phyloP scores from a whole-genome alignment of 1,139 yeast genomes.

The Blastobotrys malaysiensis region DNA sequence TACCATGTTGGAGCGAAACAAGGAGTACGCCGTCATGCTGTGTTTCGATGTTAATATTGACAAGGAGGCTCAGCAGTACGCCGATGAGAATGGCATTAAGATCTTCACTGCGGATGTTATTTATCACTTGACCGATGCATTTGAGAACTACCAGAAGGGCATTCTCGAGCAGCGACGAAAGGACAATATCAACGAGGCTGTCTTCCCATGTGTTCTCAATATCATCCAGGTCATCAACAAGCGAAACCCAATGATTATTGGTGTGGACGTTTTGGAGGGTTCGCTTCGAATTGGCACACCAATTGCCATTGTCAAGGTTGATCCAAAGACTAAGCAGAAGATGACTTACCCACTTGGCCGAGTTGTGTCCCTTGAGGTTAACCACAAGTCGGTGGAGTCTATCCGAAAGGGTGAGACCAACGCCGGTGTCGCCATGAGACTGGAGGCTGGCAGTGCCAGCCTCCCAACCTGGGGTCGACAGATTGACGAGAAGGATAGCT shows the following conservation, averaged over 20 bases:
- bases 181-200: conserved; percentile 83
- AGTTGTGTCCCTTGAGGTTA: conserved; percentile 86
- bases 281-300: conserved; percentile 89
- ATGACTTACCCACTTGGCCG: conserved; percentile 72
- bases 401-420: conserved; percentile 94
- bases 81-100: conserved; percentile 84
- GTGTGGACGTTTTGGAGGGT: conserved; percentile 96
- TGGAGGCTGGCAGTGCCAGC: conserved; percentile 85
- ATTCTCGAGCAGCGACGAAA: conserved; percentile 85
- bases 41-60: conserved; percentile 97
- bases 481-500: conserved; percentile 83
- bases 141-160: conserved; percentile 85
- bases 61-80: conserved; percentile 97
- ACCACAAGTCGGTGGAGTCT: conserved; percentile 72
- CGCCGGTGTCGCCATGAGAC: conserved; percentile 98
- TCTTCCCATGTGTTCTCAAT: conserved; percentile 91
- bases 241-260: conserved; percentile 98
- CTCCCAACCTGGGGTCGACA: conserved; percentile 99
- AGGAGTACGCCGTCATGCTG: conserved; percentile 91
- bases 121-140: conserved; percentile 92
- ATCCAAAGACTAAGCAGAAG: conserved; percentile 77
- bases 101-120: conserved; percentile 94
- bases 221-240: conserved; percentile 95
- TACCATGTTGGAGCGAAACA: conserved; percentile 94
- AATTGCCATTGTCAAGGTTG: conserved; percentile 85